Evolutionary conservation across 768 basidiomycete species (phyloP), one percentile per base, ranked within the genome.

Genomic region (Phaeotremella fagi): DNA sequence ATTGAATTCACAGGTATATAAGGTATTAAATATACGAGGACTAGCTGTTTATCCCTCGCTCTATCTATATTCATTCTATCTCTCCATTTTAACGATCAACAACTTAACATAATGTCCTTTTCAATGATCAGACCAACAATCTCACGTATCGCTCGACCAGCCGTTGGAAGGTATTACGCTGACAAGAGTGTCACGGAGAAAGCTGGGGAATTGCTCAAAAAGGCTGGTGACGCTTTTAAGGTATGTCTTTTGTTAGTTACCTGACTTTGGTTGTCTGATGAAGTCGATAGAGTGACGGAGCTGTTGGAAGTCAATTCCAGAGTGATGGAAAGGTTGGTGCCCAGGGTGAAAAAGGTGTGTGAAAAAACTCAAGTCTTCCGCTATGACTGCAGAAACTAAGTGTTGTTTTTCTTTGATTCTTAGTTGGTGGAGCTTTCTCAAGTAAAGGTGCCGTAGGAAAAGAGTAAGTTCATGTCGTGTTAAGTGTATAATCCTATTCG

Each of bases 191-290:
- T 24, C 25, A 29, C 29, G 22, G 56, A 57, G 31, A 28, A 53
- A 23, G 57, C 59, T 44, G 64, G 61, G 16, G 65, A 64, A 27
- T 25, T 42, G 3, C 23, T 67, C 45, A 64, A 67, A 48, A 44
- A 59, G 43, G 65, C 54, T 29, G 65, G 62, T 28, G 48, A 67
- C 44, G 65, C 65, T 44, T 59, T 67, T 54, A 61, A 67, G 60
- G 65, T 59, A 49, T 41, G 65, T 59, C 29, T 14, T 41, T 20
- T 41, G 38, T 22, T 20, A 20, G 11, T 7, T 41, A 14, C 6
- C 18, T 41, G 11, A 6, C 9, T 9, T 22, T 24, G 9, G 23
- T 7, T 24, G 16, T 9, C 41, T 42, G 41, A 42, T 18, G 23
- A 14, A 12, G 37, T 35, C 23, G 15, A 14, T 43, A 67, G 65